Evolutionary conservation across 2,329 filamentous ascomycete species (phyloP).

Genomic region (Tolypocladium guangdongense): DNA sequence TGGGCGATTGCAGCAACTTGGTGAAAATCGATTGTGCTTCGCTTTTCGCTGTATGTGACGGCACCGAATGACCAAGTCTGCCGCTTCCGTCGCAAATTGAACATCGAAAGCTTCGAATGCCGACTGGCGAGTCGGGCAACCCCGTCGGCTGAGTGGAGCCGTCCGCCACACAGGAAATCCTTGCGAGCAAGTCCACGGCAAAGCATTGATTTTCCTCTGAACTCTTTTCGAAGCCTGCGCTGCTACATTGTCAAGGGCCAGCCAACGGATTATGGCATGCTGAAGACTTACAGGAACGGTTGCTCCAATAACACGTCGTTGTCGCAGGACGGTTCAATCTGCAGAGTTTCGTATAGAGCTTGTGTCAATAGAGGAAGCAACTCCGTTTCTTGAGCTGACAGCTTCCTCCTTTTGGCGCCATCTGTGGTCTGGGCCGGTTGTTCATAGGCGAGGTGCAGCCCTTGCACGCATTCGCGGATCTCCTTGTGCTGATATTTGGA

Average conservation of each 20-base stretch:
- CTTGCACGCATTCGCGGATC: conserved; percentile 16
- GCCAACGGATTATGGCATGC: neutral
- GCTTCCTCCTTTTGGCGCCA: conserved; percentile 18
- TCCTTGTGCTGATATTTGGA: conserved; percentile 17
- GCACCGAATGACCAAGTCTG: neutral
- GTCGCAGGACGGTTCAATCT: conserved; percentile 10
- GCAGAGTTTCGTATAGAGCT: conserved; percentile 18
- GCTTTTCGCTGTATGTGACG: conserved; percentile 16
- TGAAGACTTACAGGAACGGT: conserved; percentile 34
- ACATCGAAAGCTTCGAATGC: conserved; percentile 7
- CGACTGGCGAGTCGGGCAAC: neutral
- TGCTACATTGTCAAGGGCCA: conserved; percentile 13
- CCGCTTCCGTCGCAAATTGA: conserved; percentile 13
- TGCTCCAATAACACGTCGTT: conserved; percentile 20
- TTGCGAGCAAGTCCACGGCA: conserved; percentile 43
- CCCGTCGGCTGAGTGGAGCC: conserved; percentile 1
- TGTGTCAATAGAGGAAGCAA: conserved; percentile 9
- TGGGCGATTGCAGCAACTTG: conserved; percentile 30
- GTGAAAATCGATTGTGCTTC: conserved; percentile 32
- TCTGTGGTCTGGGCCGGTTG: conserved; percentile 4
- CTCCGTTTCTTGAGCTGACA: conserved; percentile 9
- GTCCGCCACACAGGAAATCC: conserved; percentile 24
- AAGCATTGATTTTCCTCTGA: conserved; percentile 39
- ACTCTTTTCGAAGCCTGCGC: conserved; percentile 31
- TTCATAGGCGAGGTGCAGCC: conserved; percentile 16